Conservation (phyloP, 192 early-diverging fungal species). For the Entomortierella chlamydospora region DNA sequence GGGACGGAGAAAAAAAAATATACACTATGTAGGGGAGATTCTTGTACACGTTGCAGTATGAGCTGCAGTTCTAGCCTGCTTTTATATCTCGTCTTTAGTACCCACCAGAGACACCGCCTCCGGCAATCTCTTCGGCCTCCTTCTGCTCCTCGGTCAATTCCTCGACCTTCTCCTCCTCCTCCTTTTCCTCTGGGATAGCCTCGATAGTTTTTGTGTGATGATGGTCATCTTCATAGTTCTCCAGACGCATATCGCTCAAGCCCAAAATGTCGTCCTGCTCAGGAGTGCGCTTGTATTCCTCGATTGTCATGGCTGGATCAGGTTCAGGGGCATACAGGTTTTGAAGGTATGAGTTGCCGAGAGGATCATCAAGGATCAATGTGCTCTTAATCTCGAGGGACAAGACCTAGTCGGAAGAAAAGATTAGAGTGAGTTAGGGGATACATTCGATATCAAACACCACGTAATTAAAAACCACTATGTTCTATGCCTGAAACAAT, state of each 20-base stretch:
- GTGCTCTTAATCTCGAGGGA: slow-evolving; percentile 65
- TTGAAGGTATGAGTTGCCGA: slow-evolving; percentile 90
- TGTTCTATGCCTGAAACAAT: too few species aligned
- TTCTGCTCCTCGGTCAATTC: slow-evolving; percentile 38
- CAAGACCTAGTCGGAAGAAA: slow-evolving; percentile 21
- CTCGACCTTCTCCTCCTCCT: slow-evolving; percentile 12
- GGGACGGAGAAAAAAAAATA: too few species aligned
- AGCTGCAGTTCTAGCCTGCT: too few species aligned
- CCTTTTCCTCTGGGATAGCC: background rate
- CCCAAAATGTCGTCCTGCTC: slow-evolving; percentile 92
- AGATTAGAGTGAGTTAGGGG: too few species aligned
- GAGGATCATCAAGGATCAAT: slow-evolving; percentile 91
- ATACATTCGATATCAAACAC: too few species aligned
- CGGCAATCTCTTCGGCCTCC: slow-evolving; percentile 44
- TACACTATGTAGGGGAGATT: too few species aligned
- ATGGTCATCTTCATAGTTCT: slow-evolving; percentile 67
- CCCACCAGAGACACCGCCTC: slow-evolving; percentile 46
- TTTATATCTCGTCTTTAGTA: too few species aligned
- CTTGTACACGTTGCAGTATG: too few species aligned
- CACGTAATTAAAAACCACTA: too few species aligned
- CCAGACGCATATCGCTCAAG: slow-evolving; percentile 88
- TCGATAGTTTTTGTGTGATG: background rate
- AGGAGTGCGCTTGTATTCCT: slow-evolving; percentile 86
- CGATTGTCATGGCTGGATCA: slow-evolving; percentile 93
- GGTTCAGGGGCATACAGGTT: slow-evolving; percentile 95